Evolutionary conservation across 1,284 basidiomycete genomes (phyloP).

Genomic region (Cryptococcus hybrid): DNA sequence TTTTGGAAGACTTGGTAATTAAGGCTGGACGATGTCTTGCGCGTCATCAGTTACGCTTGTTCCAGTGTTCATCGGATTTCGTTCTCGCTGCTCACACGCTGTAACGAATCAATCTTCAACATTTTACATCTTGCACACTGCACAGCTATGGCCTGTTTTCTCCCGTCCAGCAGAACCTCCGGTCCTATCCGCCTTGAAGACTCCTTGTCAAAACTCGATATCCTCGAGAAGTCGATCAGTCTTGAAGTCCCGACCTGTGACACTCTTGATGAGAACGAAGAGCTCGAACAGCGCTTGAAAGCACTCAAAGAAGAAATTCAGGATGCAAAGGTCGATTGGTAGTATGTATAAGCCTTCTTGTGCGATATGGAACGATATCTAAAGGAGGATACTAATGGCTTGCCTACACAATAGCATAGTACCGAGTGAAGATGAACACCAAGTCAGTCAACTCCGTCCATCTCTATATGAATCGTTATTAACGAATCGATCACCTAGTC

Average conservation of each 20-base stretch:
- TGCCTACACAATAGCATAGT: constrained; percentile 56
- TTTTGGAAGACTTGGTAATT: too few relatives aligned
- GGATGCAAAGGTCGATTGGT: constrained; percentile 76
- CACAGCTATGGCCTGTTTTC: not conserved
- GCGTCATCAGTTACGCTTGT: too few relatives aligned
- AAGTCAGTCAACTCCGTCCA: constrained; percentile 28
- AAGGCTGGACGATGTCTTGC: too few relatives aligned
- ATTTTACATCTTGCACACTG: too few relatives aligned
- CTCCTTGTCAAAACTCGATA: not conserved
- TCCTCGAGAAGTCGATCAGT: not conserved
- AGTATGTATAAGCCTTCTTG: constrained; percentile 58
- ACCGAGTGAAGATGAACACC: constrained; percentile 83
- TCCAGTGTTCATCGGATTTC: too few relatives aligned
- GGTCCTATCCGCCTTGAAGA: not conserved
- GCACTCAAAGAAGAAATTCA: constrained; percentile 67
- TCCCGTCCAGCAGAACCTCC: not conserved
- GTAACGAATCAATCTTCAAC: too few relatives aligned
- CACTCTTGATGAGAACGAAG: constrained; percentile 17
- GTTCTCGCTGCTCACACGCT: too few relatives aligned
- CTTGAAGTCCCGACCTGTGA: not conserved
- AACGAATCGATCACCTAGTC: constrained; percentile 49
- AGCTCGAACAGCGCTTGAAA: constrained; percentile 56
- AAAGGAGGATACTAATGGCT: not conserved
- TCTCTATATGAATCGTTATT: too few relatives aligned
- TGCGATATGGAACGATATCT: too few relatives aligned